Evolutionary conservation across 768 basidiomycete species (phyloP), one percentile per base, ranked within the genome.

Genomic region (Lactarius pseudohatsudake): DNA sequence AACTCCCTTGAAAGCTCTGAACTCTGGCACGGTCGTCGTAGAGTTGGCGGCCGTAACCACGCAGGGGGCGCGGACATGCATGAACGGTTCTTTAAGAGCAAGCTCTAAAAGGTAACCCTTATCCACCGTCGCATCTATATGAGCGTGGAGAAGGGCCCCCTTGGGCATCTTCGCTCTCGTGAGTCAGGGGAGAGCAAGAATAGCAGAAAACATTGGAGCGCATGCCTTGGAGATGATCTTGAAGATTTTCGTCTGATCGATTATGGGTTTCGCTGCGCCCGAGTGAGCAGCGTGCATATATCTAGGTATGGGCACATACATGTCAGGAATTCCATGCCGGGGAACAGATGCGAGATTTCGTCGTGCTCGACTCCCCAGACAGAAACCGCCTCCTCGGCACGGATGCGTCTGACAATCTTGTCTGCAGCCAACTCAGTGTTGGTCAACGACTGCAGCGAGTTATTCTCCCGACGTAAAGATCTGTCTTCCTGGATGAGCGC

Each of bases 281-380:
- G 70, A 68, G 10, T 74, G 62, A 34, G 71, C 69, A 60, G 61
- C 61, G 9, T 36, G 43, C 56, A 50, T 32, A 20, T 2, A 57
- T 22, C 36, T 9, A 7, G 16, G 13, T 2, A 3, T 55, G 43
- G 13, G 43, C 47, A 2, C 30, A 66, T 65, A 86, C 88, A 88
- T 47, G 86, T 91, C 69, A 91, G 76, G 71, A 91, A 92, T 70
- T 86, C 88, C 88, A 91, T 90, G 54, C 90, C 90, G 22, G 89
- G 89, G 69, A 89, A 92, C 1, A 86, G 38, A 38, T 38, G 85
- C 4, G 81, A 83, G 54, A 85, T 77, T 5, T 80, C 80, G 16
- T 81, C 79, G 67, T 84, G 78, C 28, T 86, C 82, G 57, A 75
- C 76, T 45, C 71, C 79, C 90, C 90, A 92, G n/a, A 91, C 77